Conservation (phyloP, 495 filamentous ascomycete species). For the Lasiosphaeria ovina region DNA sequence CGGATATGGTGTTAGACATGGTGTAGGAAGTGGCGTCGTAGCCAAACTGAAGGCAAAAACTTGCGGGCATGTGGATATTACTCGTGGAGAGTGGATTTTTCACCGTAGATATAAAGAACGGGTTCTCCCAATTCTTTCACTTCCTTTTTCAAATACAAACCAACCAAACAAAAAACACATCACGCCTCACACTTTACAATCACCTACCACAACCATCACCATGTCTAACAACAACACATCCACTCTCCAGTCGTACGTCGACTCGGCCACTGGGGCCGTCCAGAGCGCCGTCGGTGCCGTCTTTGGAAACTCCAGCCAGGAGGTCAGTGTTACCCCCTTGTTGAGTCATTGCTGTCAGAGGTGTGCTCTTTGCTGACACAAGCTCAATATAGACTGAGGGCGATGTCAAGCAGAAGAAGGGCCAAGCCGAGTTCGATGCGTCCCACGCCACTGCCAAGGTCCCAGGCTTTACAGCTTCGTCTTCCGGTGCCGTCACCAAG, state of each 20-base stretch:
- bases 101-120: neutral
- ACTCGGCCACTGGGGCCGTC: slow-evolving; percentile 69
- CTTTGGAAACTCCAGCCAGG: slow-evolving; percentile 68
- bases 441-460: slow-evolving; percentile 72
- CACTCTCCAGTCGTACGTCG: slow-evolving; percentile 76
- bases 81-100: neutral
- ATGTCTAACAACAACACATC: slow-evolving; percentile 74
- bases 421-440: slow-evolving; percentile 60
- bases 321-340: slow-evolving; percentile 31
- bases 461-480: slow-evolving; percentile 64
- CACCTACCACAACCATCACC: slow-evolving; percentile 15
- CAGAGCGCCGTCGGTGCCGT: slow-evolving; percentile 70
- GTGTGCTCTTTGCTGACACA: slow-evolving; percentile 3
- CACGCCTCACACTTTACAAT: too few species aligned
- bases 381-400: slow-evolving; percentile 40
- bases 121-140: neutral
- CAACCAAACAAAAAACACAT: too few species aligned
- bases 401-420: slow-evolving; percentile 58
- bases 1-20: too few species aligned
- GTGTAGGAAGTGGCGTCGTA: too few species aligned
- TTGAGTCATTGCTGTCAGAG: too few species aligned
- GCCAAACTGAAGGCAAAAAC: too few species aligned
- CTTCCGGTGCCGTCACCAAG: slow-evolving; percentile 66
- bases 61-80: too few species aligned
- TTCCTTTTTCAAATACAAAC: too few species aligned